These are phyloP conservation scores for Pinus taeda DNA, from an alignment of 75 land plant species.

Conservation along the genomic window DNA sequence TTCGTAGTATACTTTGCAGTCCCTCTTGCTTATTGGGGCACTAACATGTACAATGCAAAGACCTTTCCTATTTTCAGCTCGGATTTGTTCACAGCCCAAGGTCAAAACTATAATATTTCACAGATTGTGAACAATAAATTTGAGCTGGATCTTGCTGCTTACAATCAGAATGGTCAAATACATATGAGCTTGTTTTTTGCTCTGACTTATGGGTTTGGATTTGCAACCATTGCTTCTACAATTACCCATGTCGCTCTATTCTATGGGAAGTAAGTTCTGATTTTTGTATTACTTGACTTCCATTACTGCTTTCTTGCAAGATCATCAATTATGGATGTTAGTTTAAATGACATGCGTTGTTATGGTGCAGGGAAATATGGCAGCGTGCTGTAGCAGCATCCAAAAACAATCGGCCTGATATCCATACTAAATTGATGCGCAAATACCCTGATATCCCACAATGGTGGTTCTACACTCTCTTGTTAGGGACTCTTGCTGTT, in stretches of 20 bases:
- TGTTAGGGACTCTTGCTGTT: constrained; percentile 33
- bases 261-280: constrained; percentile 67
- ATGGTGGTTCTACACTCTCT: constrained; percentile 79
- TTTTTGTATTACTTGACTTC: constrained; percentile 50
- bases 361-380: constrained; percentile 56
- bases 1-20: constrained; percentile 42
- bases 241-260: constrained; percentile 64
- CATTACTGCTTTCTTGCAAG: constrained; percentile 52
- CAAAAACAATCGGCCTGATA: constrained; percentile 20
- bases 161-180: constrained; percentile 48
- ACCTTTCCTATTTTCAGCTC: constrained; percentile 68
- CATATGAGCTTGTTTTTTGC: constrained; percentile 74
- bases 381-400: constrained; percentile 18
- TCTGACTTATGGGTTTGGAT: constrained; percentile 63
- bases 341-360: background rate
- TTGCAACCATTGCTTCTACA: constrained; percentile 73
- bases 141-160: constrained; percentile 40
- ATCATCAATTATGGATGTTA: constrained; percentile 24
- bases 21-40: constrained; percentile 64
- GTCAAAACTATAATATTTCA: constrained; percentile 47
- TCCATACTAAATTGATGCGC: constrained; percentile 79
- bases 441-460: constrained; percentile 70
- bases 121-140: constrained; percentile 67
- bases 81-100: constrained; percentile 41
- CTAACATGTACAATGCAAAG: constrained; percentile 51